phyloP scores from a whole-genome alignment of 768 basidiomycete genomes.

The Termitomyces titanicus region DNA sequence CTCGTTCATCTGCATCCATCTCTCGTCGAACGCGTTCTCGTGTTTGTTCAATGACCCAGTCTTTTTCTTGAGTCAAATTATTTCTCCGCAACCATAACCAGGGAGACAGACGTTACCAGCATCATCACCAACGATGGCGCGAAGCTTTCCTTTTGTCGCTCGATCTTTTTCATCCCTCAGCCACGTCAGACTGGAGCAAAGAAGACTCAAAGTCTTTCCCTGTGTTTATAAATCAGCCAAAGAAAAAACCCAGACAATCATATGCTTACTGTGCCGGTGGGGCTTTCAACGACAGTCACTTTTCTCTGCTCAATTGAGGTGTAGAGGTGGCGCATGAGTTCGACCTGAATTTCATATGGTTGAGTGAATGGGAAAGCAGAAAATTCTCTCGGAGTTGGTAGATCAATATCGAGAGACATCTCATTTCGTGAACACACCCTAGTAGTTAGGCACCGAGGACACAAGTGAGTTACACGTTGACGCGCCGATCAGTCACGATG shows the following conservation, averaged over 20 bases:
- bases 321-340: conserved; percentile 89
- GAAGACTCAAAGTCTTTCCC: conserved; percentile 85
- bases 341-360: conserved; percentile 81
- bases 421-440: not conserved
- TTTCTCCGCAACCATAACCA: not conserved
- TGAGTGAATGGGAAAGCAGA: conserved; percentile 79
- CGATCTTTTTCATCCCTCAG: conserved; percentile 66
- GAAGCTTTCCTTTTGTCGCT: conserved; percentile 62
- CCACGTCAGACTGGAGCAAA: conserved; percentile 78
- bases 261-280: conserved; percentile 75
- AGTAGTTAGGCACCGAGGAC: no score
- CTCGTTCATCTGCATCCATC: conserved; percentile 63
- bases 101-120: conserved; percentile 23
- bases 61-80: conserved; percentile 40
- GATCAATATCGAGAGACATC: conserved; percentile 24
- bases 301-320: conserved; percentile 67
- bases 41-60: conserved; percentile 78
- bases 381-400: conserved; percentile 68
- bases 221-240: conserved; percentile 21
- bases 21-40: conserved; percentile 59
- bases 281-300: conserved; percentile 84
- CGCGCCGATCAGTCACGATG: no score
- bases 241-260: not conserved
- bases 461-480: no score
- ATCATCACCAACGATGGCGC: conserved; percentile 31